A percentile compares a stretch with the other conserved stretches of the same genome.
phyloP scores from a whole-genome alignment of 1,139 yeast genomes.

The Suhomyces yuchorum region DNA sequence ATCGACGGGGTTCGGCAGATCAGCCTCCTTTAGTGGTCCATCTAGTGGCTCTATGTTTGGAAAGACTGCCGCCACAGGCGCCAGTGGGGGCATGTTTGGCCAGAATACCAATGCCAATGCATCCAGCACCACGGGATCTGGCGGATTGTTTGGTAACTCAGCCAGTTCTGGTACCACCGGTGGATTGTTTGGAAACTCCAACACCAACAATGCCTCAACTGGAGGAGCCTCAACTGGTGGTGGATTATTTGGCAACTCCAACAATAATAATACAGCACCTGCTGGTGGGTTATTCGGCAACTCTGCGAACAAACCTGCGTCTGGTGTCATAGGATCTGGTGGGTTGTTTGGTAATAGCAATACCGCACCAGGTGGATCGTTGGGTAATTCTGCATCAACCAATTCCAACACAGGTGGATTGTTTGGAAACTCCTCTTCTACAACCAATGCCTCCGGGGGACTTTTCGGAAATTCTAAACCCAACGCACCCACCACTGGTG shows the following conservation, averaged over 20 bases:
- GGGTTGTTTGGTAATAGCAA: constrained; percentile 1
- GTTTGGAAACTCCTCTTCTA: constrained; percentile 9
- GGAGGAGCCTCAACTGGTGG: constrained; percentile 11
- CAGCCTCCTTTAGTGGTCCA: constrained; percentile 22
- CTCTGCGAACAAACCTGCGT: constrained; percentile 8
- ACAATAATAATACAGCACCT: not conserved
- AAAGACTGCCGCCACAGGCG: constrained; percentile 15
- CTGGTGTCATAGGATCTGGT: constrained; percentile 7
- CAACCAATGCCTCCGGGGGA: not conserved
- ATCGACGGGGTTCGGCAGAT: constrained; percentile 29
- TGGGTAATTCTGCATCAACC: constrained; percentile 17
- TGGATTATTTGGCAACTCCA: constrained; percentile 2
- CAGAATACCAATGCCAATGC: not conserved
- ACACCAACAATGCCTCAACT: constrained; percentile 12
- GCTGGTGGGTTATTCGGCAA: constrained; percentile 22
- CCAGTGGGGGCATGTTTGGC: constrained; percentile 3
- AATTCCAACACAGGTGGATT: constrained; percentile 6
- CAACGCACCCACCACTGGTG: constrained; percentile 1
- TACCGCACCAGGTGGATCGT: constrained; percentile 17
- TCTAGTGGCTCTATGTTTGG: constrained; percentile 25
- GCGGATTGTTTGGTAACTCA: constrained; percentile 17
- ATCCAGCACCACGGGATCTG: not conserved
- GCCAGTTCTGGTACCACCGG: constrained; percentile 12
- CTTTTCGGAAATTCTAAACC: constrained; percentile 4
- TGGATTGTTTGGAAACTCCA: constrained; percentile 22